Conservation (phyloP, 2,329 filamentous ascomycete genomes). For the Botrytis deweyae region DNA sequence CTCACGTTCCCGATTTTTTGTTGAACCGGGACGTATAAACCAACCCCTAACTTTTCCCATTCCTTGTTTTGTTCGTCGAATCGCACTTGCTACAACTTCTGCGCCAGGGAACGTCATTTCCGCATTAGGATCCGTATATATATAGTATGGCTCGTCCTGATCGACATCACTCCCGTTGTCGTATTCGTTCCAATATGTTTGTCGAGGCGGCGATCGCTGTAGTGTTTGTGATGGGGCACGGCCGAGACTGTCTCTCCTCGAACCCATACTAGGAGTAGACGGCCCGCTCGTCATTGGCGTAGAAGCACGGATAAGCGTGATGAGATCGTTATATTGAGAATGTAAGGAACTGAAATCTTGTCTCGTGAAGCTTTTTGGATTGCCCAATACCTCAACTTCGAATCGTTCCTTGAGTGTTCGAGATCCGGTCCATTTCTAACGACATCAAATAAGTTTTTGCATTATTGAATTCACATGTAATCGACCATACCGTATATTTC, state of each 20-base stretch:
- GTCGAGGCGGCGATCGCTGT: slow-evolving; percentile 2
- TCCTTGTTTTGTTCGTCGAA: slow-evolving; percentile 44
- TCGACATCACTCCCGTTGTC: slow-evolving; percentile 72
- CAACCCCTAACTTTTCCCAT: slow-evolving; percentile 53
- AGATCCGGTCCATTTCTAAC: slow-evolving; percentile 79
- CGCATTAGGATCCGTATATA: slow-evolving; percentile 72
- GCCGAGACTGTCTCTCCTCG: slow-evolving; percentile 28
- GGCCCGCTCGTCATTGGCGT: slow-evolving; percentile 36
- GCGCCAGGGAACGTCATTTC: slow-evolving; percentile 57
- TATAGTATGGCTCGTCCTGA: slow-evolving; percentile 60
- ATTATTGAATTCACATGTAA: neutral
- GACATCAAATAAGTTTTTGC: neutral
- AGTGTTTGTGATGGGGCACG: slow-evolving; percentile 16
- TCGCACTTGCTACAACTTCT: slow-evolving; percentile 52
- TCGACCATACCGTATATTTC: slow-evolving; percentile 66
- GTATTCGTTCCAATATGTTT: slow-evolving; percentile 80
- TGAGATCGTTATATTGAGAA: slow-evolving; percentile 51
- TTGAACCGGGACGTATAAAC: slow-evolving; percentile 43
- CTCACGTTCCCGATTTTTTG: slow-evolving; percentile 30
- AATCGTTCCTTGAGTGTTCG: slow-evolving; percentile 63
- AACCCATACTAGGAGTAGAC: slow-evolving; percentile 26
- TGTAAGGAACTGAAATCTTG: slow-evolving; percentile 59
- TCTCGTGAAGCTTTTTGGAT: slow-evolving; percentile 70
- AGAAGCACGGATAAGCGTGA: slow-evolving; percentile 47
- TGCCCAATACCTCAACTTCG: slow-evolving; percentile 61